Evolutionary conservation across 805 yeast genomes (phyloP).

Genomic region (Torulaspora indica): DNA sequence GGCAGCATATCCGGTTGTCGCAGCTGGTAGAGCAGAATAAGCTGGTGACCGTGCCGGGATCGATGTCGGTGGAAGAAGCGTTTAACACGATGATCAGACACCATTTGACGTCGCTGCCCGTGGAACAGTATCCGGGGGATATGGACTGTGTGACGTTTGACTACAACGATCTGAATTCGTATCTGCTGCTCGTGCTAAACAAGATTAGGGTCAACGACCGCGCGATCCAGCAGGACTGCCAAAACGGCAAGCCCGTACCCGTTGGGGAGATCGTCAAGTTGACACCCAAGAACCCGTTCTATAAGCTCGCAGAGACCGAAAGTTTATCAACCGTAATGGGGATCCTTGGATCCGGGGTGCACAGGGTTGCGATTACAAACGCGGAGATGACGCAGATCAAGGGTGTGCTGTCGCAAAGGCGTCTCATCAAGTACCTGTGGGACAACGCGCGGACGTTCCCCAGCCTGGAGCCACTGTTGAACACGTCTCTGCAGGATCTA

Average conservation of each 20-base stretch:
- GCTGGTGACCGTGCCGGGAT: slow-evolving; percentile 61
- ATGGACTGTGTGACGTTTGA: slow-evolving; percentile 81
- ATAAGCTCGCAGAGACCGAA: slow-evolving; percentile 66
- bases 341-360: slow-evolving; percentile 91
- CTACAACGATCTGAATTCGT: slow-evolving; percentile 85
- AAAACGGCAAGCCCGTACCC: slow-evolving; percentile 84
- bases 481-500: slow-evolving; percentile 62
- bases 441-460: slow-evolving; percentile 87
- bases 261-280: slow-evolving; percentile 81
- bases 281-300: slow-evolving; percentile 84
- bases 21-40: slow-evolving; percentile 78
- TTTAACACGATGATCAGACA: slow-evolving; percentile 69
- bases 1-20: slow-evolving; percentile 67
- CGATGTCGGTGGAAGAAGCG: slow-evolving; percentile 78
- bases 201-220: slow-evolving; percentile 44
- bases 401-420: slow-evolving; percentile 87
- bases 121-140: slow-evolving; percentile 51
- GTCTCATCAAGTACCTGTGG: slow-evolving; percentile 82
- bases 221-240: slow-evolving; percentile 50
- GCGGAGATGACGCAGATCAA: slow-evolving; percentile 51
- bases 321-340: slow-evolving; percentile 72
- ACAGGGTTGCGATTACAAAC: slow-evolving; percentile 78
- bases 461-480: slow-evolving; percentile 68
- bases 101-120: slow-evolving; percentile 83
- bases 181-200: slow-evolving; percentile 77